These are phyloP conservation scores for Juglanconis sp. DNA, from an alignment of 2,329 filamentous ascomycete genomes.

Conservation along the genomic window DNA sequence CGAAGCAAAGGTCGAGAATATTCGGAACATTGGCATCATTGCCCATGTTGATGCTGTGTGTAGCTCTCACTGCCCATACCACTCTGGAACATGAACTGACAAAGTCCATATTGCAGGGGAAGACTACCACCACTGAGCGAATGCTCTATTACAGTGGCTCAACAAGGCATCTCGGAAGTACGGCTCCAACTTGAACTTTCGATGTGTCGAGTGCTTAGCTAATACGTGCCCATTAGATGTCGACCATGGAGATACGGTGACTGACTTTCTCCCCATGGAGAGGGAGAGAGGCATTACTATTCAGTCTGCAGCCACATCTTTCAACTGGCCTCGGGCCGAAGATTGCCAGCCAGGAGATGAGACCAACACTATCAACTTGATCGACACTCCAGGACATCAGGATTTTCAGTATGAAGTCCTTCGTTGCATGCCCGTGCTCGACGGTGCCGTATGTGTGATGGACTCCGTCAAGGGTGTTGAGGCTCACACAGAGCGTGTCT, in stretches of 20 bases:
- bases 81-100: not conserved
- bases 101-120: constrained; percentile 53
- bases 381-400: constrained; percentile 94
- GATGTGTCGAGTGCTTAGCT: not conserved
- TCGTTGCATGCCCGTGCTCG: constrained; percentile 61
- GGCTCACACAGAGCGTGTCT: constrained; percentile 95
- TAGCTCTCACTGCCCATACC: constrained; percentile 12
- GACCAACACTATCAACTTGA: constrained; percentile 77
- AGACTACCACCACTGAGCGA: constrained; percentile 97
- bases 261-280: constrained; percentile 93
- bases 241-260: constrained; percentile 93
- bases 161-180: constrained; percentile 76
- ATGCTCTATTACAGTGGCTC: constrained; percentile 97
- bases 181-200: constrained; percentile 21
- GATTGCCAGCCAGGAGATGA: constrained; percentile 36
- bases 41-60: constrained; percentile 89
- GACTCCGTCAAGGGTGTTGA: constrained; percentile 61
- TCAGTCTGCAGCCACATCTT: constrained; percentile 93
- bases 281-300: constrained; percentile 93
- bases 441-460: constrained; percentile 34
- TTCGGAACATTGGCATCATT: constrained; percentile 96
- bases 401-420: constrained; percentile 98
- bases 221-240: constrained; percentile 59
- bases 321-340: constrained; percentile 71
- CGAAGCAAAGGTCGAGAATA: constrained; percentile 52